Conservation (phyloP, 2,329 filamentous ascomycete species). For the Phialophora verrucosa region DNA sequence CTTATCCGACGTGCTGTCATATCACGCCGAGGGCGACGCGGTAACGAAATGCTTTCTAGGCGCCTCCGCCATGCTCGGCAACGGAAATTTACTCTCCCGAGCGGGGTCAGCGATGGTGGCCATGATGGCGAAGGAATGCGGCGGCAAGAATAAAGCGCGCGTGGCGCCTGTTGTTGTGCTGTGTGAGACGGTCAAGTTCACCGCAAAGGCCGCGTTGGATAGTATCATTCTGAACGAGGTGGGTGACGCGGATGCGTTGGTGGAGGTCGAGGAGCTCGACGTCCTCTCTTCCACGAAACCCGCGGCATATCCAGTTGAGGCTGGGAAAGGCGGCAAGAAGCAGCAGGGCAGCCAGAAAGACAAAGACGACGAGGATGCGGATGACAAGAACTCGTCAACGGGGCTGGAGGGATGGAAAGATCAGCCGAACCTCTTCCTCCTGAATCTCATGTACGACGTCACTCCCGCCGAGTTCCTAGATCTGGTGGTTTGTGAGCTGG, state of each 20-base stretch:
- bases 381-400: constrained; percentile 38
- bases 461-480: constrained; percentile 86
- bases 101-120: constrained; percentile 87
- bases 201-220: constrained; percentile 85
- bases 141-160: constrained; percentile 50
- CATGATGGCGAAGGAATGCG: constrained; percentile 72
- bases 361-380: constrained; percentile 39
- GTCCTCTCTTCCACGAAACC: constrained; percentile 35
- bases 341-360: constrained; percentile 41
- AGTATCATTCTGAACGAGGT: constrained; percentile 95
- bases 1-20: constrained; percentile 71
- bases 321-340: constrained; percentile 26
- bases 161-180: constrained; percentile 84
- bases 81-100: constrained; percentile 86
- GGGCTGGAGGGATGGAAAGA: constrained; percentile 62
- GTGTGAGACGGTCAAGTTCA: constrained; percentile 95
- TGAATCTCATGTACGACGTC: constrained; percentile 87
- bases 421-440: constrained; percentile 64
- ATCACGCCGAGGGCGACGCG: constrained; percentile 47
- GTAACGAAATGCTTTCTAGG: constrained; percentile 80
- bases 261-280: constrained; percentile 38
- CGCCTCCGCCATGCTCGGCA: constrained; percentile 93
- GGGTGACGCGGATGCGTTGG: constrained; percentile 72
- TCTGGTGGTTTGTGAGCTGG: constrained; percentile 89
- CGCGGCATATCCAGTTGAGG: constrained; percentile 31